A percentile compares a stretch with the other conserved stretches of the same genome.
Evolutionary conservation across 768 basidiomycete species (phyloP).

Genomic region (Tricholoma saponaceum): DNA sequence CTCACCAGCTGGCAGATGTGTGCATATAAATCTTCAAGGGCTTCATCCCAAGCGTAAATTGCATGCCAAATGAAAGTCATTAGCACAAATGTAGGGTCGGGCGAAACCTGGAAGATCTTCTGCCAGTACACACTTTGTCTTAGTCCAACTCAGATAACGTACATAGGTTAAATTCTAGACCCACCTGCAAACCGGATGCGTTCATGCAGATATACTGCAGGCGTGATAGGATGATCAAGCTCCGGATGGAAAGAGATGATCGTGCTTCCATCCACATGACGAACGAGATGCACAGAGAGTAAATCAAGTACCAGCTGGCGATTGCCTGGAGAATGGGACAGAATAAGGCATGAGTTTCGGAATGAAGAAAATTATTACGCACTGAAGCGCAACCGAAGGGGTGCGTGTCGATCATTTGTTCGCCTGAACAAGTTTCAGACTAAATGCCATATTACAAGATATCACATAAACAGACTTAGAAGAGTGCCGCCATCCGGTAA

Average conservation of each 20-base stretch:
- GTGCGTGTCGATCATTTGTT: slow-evolving; percentile 36
- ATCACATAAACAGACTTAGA: slow-evolving; percentile 10
- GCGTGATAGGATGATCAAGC: slow-evolving; percentile 33
- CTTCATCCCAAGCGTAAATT: slow-evolving; percentile 23
- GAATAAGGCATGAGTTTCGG: neutral
- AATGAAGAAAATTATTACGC: slow-evolving; percentile 3
- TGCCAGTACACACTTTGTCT: too few relatives aligned
- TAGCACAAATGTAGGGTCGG: slow-evolving; percentile 21
- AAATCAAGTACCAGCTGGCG: slow-evolving; percentile 33
- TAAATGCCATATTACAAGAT: slow-evolving; percentile 4
- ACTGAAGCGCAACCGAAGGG: slow-evolving; percentile 31
- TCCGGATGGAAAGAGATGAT: slow-evolving; percentile 50
- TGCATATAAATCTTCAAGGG: slow-evolving; percentile 18
- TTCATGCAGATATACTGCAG: slow-evolving; percentile 38
- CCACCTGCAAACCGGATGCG: slow-evolving; percentile 45
- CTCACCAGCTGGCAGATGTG: slow-evolving; percentile 20
- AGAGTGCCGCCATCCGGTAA: slow-evolving; percentile 12
- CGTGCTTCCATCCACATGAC: slow-evolving; percentile 39
- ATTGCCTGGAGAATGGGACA: neutral
- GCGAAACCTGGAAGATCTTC: too few relatives aligned
- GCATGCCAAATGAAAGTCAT: slow-evolving; percentile 22
- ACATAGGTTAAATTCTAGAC: neutral
- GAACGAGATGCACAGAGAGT: too few relatives aligned
- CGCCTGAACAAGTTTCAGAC: slow-evolving; percentile 12
- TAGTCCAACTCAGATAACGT: neutral